Base-by-base conservation (phyloP, 345 rosid genomes). In the Moringa oleifera region DNA sequence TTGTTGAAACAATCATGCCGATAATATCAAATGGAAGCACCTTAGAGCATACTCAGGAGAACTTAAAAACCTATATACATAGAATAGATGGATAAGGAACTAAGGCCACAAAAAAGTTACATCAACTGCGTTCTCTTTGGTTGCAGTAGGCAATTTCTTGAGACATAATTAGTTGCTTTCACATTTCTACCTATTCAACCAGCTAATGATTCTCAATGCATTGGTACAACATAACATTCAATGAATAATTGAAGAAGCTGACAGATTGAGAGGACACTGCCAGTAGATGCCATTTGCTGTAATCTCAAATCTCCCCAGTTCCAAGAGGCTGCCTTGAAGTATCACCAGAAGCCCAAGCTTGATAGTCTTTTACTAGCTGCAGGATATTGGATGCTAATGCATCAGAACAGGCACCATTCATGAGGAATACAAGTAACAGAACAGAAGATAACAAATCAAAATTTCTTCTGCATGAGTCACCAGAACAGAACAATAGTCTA, bases 271-370 rank as follows among this genome's bases (percentile, higher is more conserved):
- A 7, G 54, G 4, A 19, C n/a, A 47, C 3, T 51, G 6, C 21
- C n/a, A 19, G 54, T 8, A 7, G 58, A 24, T 22, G 53, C 49
- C 52, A 23, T 50, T 52, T 50, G 64, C 36, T 55, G 37, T 49
- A 64, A 45, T 46, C 51, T 84, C 80, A 90, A 59, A 93, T 88
- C 78, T 93, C 73, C 25, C 97, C 97, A 0, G 88, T 93, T 68
- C 97, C 98, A 56, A 93, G 88, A 25, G 96, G 82, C 81, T 93
- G 97, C 72, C 97, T 88, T 58, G 97, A 90, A 64, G 74, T 66
- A 62, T 93, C 86, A 11, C 97, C 94, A 21, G 96, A 75, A 17
- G 97, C 96, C 97, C 97, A 93, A 55, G 92, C 97, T 76, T 81
- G 75, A 77, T 88, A 93, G 75, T 93, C 97, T 74, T 90, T 87